phyloP scores from a whole-genome alignment of 495 filamentous ascomycete species.

The Xylaria telfairii region DNA sequence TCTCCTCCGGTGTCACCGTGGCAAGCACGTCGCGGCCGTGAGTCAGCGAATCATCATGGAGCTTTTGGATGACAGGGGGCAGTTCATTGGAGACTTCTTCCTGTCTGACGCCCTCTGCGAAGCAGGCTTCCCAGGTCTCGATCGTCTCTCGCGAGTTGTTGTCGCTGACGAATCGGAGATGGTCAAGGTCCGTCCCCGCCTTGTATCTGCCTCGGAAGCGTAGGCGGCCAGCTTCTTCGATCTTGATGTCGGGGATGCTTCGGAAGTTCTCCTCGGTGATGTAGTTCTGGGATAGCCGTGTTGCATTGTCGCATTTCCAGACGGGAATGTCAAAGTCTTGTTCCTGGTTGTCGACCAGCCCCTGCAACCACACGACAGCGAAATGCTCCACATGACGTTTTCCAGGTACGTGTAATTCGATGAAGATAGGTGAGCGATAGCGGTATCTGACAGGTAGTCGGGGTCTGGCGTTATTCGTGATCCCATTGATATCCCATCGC shows the following conservation, averaged over 20 bases:
- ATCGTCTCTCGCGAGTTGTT: conserved; percentile 91
- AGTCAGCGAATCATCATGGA: conserved; percentile 81
- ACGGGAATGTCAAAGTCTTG: conserved; percentile 82
- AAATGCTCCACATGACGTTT: conserved; percentile 76
- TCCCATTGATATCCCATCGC: conserved; percentile 70
- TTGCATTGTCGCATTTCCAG: conserved; percentile 76
- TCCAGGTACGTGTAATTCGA: conserved; percentile 76
- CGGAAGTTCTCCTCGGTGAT: conserved; percentile 75
- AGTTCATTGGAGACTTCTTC: conserved; percentile 71
- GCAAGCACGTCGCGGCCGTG: conserved; percentile 81
- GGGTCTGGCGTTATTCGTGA: conserved; percentile 58
- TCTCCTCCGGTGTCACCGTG: conserved; percentile 69
- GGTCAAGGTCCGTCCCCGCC: conserved; percentile 88
- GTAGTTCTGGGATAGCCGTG: conserved; percentile 86
- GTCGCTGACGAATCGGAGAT: conserved; percentile 80
- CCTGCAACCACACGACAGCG: conserved; percentile 83
- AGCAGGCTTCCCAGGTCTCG: conserved; percentile 92
- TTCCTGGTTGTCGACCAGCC: conserved; percentile 79
- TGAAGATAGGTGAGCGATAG: conserved; percentile 85
- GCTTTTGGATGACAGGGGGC: conserved; percentile 65
- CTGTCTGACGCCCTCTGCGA: conserved; percentile 79
- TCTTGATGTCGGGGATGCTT: conserved; percentile 69
- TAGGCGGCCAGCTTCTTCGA: conserved; percentile 77
- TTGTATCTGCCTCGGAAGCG: conserved; percentile 82
- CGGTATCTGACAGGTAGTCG: conserved; percentile 86